Evolutionary conservation across 1,139 yeast species (phyloP), one percentile per base, ranked within the genome.

Genomic region (Suhomyces wounanorum): DNA sequence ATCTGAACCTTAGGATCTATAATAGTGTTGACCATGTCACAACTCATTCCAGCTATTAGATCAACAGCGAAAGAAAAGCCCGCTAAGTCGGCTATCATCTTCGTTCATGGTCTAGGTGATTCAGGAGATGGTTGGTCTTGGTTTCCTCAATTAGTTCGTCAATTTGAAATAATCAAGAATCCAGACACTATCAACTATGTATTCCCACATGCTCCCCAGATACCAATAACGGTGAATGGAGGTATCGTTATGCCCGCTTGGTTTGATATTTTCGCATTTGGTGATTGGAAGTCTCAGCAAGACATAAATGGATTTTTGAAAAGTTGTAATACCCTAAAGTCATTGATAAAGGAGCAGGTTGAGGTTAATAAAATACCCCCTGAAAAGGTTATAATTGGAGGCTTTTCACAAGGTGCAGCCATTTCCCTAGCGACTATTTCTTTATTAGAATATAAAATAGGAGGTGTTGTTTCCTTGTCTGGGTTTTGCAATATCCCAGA

Each of bases 331-430:
- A 62, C 70, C 1, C 72, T 91, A 43, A 78, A 82, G 53, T 64
- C 64, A 1, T 72, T 84, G 52, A 78, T 94, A 45, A 70, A 79
- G 23, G 86, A 85, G 54, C 92, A 90, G 64, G 75, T 83, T 14
- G 80, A 78, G 8, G 66, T 66, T 6, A 56, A 67, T 49, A 88
- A 95, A 3, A 80, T 92, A 37, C 81, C 85, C 1, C 72, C 91
- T 0, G 84, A 87, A 37, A 81, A 86, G 49, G 87, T 94, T 47
- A 76, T 94, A 14, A 73, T 94, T 55, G 98, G 98, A 35, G 99
- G 99, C 0, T 94, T 94, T 64, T 86, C 96, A 8, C 99, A 94
- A 69, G 99, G 99, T 52, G 96, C 91, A 45, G 94, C 96, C 1
- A 58, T 92, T 11, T 72, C 96, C 1, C 71, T 89, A 52, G 92